Base-by-base conservation (phyloP, 2,329 filamentous ascomycete species). In the Stachybotrys chartarum region DNA sequence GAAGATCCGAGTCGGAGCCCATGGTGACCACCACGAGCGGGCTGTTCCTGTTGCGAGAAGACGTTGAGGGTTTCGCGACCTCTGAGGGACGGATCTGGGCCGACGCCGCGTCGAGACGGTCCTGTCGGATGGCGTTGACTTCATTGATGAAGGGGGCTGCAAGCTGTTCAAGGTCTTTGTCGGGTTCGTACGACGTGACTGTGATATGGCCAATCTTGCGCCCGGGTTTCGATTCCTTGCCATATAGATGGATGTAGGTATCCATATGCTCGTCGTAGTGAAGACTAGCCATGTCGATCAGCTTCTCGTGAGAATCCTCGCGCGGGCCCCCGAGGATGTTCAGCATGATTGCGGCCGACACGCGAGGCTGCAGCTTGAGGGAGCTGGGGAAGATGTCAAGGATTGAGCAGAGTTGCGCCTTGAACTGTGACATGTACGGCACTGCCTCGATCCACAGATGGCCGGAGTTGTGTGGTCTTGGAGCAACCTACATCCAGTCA, bases 151-250 rank as follows among this genome's bases (percentile, higher is more conserved):
- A 79, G 53, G 87, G 83, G 44, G 87, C 82, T 14, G 86, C 80
- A 16, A 79, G 76, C 67, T 69, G 60, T 57, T 80, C 77, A 16
- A 84, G 72, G n/a, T 87, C 84, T 63, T 86, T 79, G 44, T 81
- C 75, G 66, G 92, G 84, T 0, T 82, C 84, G 12, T 81, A 77
- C 1, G 85, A 85, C 1, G 89, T 88, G 44, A 96, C 75, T 1
- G 92, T 97, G 62, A 99, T 84, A 70, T 99, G 94, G 11, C 93
- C 93, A 75, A 97, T 97, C 72, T 97, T 99, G 50, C 94, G 86
- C 39, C 90, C 88, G 5, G 90, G 90, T 63, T 91, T 90, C 30
- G 91, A 88, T 50, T 83, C 84, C 73, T 97, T 97, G 65, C 92
- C 92, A 74, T 99, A 99, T 50, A 97, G 83, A 66, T 99, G 93